Evolutionary conservation across 2,329 filamentous ascomycete genomes (phyloP).

Genomic region (Xylariaceae sp.): DNA sequence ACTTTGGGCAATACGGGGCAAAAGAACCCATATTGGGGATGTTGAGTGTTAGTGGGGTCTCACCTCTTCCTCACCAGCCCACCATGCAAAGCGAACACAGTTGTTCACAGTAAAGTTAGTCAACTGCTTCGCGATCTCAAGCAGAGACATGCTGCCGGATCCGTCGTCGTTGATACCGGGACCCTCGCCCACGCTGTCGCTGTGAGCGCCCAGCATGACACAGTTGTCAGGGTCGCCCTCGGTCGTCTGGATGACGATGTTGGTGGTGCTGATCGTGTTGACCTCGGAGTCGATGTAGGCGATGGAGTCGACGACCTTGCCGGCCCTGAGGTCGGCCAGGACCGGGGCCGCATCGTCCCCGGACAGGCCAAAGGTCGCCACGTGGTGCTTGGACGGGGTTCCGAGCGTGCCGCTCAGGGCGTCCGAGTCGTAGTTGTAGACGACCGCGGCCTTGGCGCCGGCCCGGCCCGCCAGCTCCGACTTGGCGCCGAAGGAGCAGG

Average conservation of each 20-base stretch:
- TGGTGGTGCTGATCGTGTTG: constrained; percentile 45
- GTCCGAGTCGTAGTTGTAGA: constrained; percentile 66
- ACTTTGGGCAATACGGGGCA: background rate
- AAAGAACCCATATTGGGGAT: background rate
- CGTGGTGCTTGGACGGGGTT: constrained; percentile 47
- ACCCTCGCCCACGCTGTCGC: constrained; percentile 54
- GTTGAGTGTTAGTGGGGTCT: too few relatives aligned
- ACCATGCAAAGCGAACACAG: constrained; percentile 61
- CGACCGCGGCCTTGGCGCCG: constrained; percentile 61
- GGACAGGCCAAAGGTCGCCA: constrained; percentile 62
- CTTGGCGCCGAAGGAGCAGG: constrained; percentile 65
- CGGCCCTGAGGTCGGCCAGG: constrained; percentile 43
- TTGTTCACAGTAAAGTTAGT: constrained; percentile 52
- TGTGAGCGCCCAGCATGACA: constrained; percentile 59
- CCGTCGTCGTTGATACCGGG: constrained; percentile 76
- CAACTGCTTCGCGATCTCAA: constrained; percentile 56
- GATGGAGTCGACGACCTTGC: constrained; percentile 42
- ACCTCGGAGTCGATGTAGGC: constrained; percentile 55
- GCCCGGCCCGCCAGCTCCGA: constrained; percentile 59
- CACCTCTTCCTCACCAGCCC: constrained; percentile 58
- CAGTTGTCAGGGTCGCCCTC: constrained; percentile 53
- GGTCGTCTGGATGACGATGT: constrained; percentile 56
- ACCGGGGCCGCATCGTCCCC: constrained; percentile 51
- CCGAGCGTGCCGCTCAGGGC: constrained; percentile 62
- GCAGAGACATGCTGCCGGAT: constrained; percentile 54